Conservation (phyloP, 2,329 filamentous ascomycete genomes). For the Didymella sp. region DNA sequence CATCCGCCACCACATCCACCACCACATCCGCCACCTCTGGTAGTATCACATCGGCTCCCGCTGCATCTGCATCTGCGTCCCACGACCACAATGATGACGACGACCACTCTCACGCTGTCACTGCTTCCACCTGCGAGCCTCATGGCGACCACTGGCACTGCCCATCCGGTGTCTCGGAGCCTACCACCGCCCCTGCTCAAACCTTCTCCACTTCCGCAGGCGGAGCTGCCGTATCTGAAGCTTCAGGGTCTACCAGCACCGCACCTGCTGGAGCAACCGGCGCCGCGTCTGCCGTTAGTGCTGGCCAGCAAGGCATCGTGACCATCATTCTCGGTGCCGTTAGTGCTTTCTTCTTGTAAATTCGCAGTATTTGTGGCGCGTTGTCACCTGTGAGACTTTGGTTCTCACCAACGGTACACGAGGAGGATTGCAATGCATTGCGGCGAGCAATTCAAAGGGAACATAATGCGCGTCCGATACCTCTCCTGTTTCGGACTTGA, state of each 20-base stretch:
- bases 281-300: slow-evolving; percentile 10
- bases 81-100: slow-evolving; percentile 27
- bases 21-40: slow-evolving; percentile 6
- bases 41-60: slow-evolving; percentile 12
- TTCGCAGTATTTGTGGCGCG: background rate
- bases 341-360: slow-evolving; percentile 22
- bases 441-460: background rate
- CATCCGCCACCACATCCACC: slow-evolving; percentile 7
- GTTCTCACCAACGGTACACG: background rate
- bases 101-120: slow-evolving; percentile 33
- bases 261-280: slow-evolving; percentile 14
- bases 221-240: slow-evolving; percentile 1
- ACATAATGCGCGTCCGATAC: background rate
- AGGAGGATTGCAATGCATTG: background rate
- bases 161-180: slow-evolving; percentile 36
- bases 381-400: background rate
- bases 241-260: slow-evolving; percentile 14
- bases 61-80: slow-evolving; percentile 18
- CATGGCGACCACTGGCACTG: slow-evolving; percentile 40
- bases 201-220: slow-evolving; percentile 10
- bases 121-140: slow-evolving; percentile 37
- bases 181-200: slow-evolving; percentile 27
- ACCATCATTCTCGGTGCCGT: slow-evolving; percentile 16
- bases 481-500: background rate
- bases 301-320: slow-evolving; percentile 4